Evolutionary conservation across 2,329 filamentous ascomycete species (phyloP).

Genomic region (Davidsoniella eucalypti): DNA sequence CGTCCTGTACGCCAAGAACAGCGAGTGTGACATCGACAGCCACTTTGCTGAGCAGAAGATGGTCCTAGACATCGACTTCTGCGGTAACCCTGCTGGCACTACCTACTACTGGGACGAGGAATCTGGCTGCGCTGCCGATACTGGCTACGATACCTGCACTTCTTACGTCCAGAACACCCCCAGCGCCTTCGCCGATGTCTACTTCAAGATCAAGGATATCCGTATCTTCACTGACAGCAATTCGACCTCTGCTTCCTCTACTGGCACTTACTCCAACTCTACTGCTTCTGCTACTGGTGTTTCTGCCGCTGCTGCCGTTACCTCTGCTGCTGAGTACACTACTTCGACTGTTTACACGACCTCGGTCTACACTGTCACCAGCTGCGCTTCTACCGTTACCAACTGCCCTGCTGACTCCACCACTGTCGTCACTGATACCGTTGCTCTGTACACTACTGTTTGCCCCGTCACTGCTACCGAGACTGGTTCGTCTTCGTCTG

Average conservation of each 20-base stretch:
- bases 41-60: constrained; percentile 53
- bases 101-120: constrained; percentile 17
- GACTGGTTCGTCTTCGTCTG: background rate
- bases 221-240: constrained; percentile 3
- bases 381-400: constrained; percentile 9
- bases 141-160: constrained; percentile 19
- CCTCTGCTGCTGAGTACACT: background rate
- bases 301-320: constrained; percentile 1
- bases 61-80: constrained; percentile 59
- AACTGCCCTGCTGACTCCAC: constrained; percentile 7
- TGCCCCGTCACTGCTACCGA: background rate
- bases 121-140: constrained; percentile 16
- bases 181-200: constrained; percentile 19
- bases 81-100: constrained; percentile 49
- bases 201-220: constrained; percentile 7
- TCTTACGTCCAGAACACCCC: constrained; percentile 24
- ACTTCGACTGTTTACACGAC: constrained; percentile 3
- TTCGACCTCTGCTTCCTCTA: background rate
- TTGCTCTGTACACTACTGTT: constrained; percentile 23
- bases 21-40: constrained; percentile 43
- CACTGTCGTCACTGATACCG: constrained; percentile 26
- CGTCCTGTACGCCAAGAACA: constrained; percentile 39
- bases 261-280: background rate
- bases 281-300: background rate
- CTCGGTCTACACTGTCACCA: constrained; percentile 7